phyloP scores from a whole-genome alignment of 2,329 filamentous ascomycete genomes.

The Venturia aucupariae region DNA sequence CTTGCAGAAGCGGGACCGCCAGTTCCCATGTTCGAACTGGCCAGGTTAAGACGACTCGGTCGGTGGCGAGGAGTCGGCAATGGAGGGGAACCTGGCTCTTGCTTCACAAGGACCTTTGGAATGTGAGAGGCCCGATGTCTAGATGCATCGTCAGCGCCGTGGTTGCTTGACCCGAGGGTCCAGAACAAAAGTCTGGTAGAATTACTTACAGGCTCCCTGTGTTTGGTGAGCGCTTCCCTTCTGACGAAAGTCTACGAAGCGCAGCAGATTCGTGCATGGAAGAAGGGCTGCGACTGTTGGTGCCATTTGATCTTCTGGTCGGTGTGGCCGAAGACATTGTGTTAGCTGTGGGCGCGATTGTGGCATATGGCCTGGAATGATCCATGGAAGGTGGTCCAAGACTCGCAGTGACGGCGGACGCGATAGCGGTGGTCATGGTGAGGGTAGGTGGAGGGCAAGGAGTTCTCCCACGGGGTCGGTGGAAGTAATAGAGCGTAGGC shows the following conservation, averaged over 20 bases:
- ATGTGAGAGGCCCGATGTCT: background rate
- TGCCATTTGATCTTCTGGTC: slow-evolving; percentile 15
- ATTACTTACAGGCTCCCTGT: slow-evolving; percentile 35
- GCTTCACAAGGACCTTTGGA: slow-evolving; percentile 89
- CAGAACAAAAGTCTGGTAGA: slow-evolving; percentile 21
- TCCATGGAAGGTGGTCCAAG: slow-evolving; percentile 25
- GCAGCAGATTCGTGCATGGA: slow-evolving; percentile 24
- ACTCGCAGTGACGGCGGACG: slow-evolving; percentile 31
- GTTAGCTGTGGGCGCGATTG: slow-evolving; percentile 29
- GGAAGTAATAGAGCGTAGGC: background rate
- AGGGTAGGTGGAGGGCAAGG: background rate
- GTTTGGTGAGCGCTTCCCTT: slow-evolving; percentile 45
- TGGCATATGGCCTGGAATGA: slow-evolving; percentile 34
- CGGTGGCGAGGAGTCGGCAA: slow-evolving; percentile 64
- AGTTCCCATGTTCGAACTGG: slow-evolving; percentile 28
- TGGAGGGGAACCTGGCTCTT: slow-evolving; percentile 88
- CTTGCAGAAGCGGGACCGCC: slow-evolving; percentile 47
- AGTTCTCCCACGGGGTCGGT: background rate
- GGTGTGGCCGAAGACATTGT: slow-evolving; percentile 18
- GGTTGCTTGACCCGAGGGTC: slow-evolving; percentile 15
- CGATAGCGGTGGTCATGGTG: slow-evolving; percentile 40
- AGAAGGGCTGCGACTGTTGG: slow-evolving; percentile 10
- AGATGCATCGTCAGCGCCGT: background rate
- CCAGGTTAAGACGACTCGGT: slow-evolving; percentile 69
- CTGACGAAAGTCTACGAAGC: slow-evolving; percentile 29